Conservation (phyloP, 495 filamentous ascomycete species). For the Parmelia sp. region DNA sequence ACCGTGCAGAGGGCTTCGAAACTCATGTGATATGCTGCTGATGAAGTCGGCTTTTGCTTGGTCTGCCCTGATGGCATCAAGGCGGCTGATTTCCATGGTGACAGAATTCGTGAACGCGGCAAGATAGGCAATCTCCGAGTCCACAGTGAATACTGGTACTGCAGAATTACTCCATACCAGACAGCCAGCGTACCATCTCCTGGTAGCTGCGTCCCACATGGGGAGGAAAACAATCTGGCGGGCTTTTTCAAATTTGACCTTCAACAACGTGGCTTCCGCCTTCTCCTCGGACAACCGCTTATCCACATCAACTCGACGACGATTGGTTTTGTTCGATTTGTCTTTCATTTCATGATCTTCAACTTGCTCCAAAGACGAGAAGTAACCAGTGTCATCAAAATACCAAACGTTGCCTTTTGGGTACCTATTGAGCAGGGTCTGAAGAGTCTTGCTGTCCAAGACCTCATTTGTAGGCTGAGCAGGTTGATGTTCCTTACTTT, state of each 20-base stretch:
- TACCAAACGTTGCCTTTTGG: not conserved
- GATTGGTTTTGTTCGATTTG: not conserved
- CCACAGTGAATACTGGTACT: not conserved
- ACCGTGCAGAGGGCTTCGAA: not conserved
- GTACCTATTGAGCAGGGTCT: not conserved
- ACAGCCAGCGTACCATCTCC: not conserved
- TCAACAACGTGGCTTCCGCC: not conserved
- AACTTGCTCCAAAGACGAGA: not conserved
- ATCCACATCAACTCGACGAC: not conserved
- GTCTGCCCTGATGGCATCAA: constrained; percentile 53
- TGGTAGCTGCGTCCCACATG: not conserved
- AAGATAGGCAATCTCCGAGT: not conserved
- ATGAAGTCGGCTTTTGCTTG: constrained; percentile 48
- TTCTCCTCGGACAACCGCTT: not conserved
- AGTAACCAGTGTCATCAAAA: not conserved
- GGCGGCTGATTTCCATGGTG: constrained; percentile 34
- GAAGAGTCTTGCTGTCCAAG: not conserved
- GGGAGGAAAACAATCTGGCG: not conserved
- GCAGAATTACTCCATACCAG: not conserved
- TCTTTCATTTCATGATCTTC: not conserved
- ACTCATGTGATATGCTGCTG: not conserved
- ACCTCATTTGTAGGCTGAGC: not conserved
- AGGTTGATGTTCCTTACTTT: not conserved
- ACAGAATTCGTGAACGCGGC: not conserved
- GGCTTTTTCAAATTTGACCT: not conserved